Percentiles rank a stretch among this genome's conserved stretches.
Conservation (phyloP, 768 basidiomycete genomes). For the Tulasnella sp. region DNA sequence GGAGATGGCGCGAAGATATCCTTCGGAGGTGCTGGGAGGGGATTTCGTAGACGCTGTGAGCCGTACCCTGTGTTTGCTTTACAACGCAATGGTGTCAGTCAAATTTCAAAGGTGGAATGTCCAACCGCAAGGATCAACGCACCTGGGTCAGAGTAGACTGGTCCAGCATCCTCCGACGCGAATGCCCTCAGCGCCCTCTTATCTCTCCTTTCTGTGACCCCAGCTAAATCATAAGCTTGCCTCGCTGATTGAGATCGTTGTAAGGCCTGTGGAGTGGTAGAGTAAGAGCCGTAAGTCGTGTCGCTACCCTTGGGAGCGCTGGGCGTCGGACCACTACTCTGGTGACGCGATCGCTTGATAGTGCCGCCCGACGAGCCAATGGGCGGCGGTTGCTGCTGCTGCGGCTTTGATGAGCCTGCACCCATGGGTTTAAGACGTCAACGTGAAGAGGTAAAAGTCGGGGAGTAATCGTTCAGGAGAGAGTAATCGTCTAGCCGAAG, state of each 20-base stretch:
- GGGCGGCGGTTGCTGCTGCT: background rate
- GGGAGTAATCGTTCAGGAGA: too few relatives aligned
- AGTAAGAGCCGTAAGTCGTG: too few relatives aligned
- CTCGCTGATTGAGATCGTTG: background rate
- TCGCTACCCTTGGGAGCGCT: too few relatives aligned
- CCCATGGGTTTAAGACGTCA: conserved; percentile 2
- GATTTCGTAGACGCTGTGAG: conserved; percentile 31
- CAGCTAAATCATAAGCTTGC: background rate
- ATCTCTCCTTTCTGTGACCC: conserved; percentile 4
- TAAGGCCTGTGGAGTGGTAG: background rate
- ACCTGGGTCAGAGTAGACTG: background rate
- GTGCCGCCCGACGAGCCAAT: background rate
- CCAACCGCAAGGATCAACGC: background rate
- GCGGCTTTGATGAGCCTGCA: conserved; percentile 9
- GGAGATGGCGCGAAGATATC: conserved; percentile 49
- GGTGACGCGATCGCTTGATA: too few relatives aligned
- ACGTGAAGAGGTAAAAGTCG: too few relatives aligned
- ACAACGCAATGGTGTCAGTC: background rate
- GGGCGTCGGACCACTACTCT: too few relatives aligned
- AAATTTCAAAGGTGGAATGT: background rate
- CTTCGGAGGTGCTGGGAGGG: conserved; percentile 50
- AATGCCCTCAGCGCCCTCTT: conserved; percentile 6
- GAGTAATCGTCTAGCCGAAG: too few relatives aligned
- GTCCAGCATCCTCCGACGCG: conserved; percentile 1
- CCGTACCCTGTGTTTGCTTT: background rate